Conservation (phyloP, 495 filamentous ascomycete species). For the Physcia stellaris region DNA sequence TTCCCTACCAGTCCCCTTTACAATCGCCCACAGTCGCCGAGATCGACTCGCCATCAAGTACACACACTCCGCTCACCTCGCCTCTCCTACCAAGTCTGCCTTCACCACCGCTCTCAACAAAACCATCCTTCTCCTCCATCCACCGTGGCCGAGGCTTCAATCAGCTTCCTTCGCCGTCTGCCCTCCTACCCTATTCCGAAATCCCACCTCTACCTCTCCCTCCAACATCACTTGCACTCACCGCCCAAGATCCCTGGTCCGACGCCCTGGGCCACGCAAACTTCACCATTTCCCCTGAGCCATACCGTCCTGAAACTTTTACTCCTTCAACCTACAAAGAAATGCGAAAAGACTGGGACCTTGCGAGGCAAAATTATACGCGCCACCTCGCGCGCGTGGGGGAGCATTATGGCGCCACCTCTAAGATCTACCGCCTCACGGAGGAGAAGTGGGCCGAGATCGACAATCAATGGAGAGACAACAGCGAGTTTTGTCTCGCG, state of each 20-base stretch:
- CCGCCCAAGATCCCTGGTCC: constrained; percentile 67
- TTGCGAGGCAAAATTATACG: constrained; percentile 65
- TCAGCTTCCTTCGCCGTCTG: constrained; percentile 9
- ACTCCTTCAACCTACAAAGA: constrained; percentile 47
- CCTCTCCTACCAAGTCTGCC: constrained; percentile 37
- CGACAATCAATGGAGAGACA: constrained; percentile 53
- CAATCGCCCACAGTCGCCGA: constrained; percentile 71
- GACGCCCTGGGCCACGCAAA: constrained; percentile 79
- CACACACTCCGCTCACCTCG: constrained; percentile 17
- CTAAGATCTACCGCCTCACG: constrained; percentile 69
- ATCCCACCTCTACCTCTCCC: constrained; percentile 43
- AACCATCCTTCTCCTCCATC: constrained; percentile 67
- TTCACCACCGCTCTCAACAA: constrained; percentile 67
- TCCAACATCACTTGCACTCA: too few relatives aligned
- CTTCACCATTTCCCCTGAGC: constrained; percentile 74
- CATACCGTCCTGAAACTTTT: constrained; percentile 52
- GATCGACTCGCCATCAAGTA: constrained; percentile 23
- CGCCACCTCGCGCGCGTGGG: constrained; percentile 72
- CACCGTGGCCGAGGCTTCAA: constrained; percentile 33
- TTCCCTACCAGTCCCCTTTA: constrained; percentile 55
- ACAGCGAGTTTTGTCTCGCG: constrained; percentile 44
- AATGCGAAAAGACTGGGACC: constrained; percentile 67
- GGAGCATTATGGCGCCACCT: constrained; percentile 75
- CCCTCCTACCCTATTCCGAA: constrained; percentile 37
- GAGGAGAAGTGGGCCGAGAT: constrained; percentile 74